Conservation (phyloP, 345 rosid genomes). For the Arabis alpina region DNA sequence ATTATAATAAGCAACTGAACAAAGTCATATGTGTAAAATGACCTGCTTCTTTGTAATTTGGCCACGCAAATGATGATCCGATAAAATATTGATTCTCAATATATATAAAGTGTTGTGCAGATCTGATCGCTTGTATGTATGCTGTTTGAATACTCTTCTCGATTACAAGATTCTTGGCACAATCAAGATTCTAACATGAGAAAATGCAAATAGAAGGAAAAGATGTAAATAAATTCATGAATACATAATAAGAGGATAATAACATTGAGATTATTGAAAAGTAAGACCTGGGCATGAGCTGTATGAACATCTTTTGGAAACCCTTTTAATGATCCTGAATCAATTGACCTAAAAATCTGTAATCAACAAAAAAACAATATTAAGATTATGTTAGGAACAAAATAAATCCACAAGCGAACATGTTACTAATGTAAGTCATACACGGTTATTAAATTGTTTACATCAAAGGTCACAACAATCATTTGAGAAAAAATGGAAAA, state of each 20-base stretch:
- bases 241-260: background rate
- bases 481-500: background rate
- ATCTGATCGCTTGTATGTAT: slow-evolving; percentile 86
- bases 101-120: slow-evolving; percentile 79
- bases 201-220: background rate
- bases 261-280: background rate
- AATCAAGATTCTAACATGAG: slow-evolving; percentile 73
- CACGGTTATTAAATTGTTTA: background rate
- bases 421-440: background rate
- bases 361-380: background rate
- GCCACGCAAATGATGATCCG: slow-evolving; percentile 91
- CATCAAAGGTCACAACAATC: background rate
- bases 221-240: background rate
- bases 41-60: slow-evolving; percentile 82
- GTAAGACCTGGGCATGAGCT: slow-evolving; percentile 64
- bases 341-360: slow-evolving; percentile 82
- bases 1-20: background rate
- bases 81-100: slow-evolving; percentile 92
- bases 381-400: background rate
- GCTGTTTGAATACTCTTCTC: slow-evolving; percentile 94
- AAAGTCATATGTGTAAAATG: background rate
- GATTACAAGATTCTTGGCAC: slow-evolving; percentile 81
- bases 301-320: slow-evolving; percentile 69
- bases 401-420: background rate
- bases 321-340: slow-evolving; percentile 89